These are phyloP conservation scores for Solanum phureja DNA, from an alignment of 257 asterid genomes.

Conservation along the genomic window DNA sequence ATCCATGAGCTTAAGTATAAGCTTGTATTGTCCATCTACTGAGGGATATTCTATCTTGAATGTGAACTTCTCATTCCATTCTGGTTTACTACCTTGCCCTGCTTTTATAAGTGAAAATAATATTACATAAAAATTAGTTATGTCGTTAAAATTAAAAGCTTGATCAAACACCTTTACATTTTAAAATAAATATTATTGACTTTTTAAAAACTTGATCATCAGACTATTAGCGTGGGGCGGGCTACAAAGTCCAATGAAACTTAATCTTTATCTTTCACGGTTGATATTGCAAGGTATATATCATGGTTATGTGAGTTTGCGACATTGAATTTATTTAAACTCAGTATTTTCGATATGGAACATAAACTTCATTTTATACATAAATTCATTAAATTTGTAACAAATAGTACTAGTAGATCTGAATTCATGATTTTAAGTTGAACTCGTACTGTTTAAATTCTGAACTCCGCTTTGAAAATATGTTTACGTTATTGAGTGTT, in stretches of 20 bases:
- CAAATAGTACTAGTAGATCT: not conserved
- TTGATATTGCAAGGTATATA: not conserved
- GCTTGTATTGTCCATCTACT: constrained; percentile 25
- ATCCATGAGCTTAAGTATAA: constrained; percentile 47
- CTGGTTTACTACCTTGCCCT: constrained; percentile 47
- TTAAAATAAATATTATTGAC: not conserved
- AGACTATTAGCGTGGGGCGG: not conserved
- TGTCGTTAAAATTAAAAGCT: not conserved
- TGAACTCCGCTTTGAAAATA: not conserved
- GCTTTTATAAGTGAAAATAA: not conserved
- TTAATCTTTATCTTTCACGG: not conserved
- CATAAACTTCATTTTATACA: not conserved
- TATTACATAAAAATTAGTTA: not conserved
- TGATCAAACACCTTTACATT: rapidly evolving
- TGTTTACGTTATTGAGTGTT: not conserved
- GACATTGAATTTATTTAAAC: not conserved
- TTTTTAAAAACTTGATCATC: not conserved
- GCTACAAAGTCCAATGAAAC: not conserved
- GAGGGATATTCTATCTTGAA: constrained; percentile 39
- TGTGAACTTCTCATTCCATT: constrained; percentile 55
- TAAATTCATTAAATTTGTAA: not conserved
- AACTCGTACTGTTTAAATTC: not conserved
- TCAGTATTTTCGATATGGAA: not conserved
- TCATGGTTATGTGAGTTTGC: not conserved
- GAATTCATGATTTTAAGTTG: not conserved